phyloP scores from a whole-genome alignment of 2,329 filamentous ascomycete species.

The Metarhizium brunneum region DNA sequence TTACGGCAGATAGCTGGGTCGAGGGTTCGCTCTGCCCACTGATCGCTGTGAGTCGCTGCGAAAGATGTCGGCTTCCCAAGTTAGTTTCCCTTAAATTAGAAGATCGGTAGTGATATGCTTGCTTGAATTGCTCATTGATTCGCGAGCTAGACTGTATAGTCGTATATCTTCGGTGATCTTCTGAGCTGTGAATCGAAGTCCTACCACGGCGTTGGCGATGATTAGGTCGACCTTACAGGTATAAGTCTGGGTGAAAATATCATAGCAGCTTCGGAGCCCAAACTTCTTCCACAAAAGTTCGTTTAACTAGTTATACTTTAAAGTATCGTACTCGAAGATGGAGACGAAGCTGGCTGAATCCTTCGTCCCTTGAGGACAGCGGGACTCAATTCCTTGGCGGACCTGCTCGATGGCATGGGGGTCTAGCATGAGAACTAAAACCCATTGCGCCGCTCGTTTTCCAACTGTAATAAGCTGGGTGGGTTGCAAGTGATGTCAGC shows the following conservation, averaged over 20 bases:
- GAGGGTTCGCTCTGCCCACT: constrained; percentile 58
- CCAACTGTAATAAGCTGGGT: constrained; percentile 29
- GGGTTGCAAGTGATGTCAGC: constrained; percentile 47
- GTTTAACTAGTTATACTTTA: constrained; percentile 45
- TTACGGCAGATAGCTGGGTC: constrained; percentile 36
- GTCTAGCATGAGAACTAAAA: constrained; percentile 56
- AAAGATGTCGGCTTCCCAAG: constrained; percentile 11
- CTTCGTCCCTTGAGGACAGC: constrained; percentile 60
- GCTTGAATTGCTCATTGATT: constrained; percentile 74
- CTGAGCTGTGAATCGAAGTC: constrained; percentile 64
- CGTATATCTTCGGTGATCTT: constrained; percentile 68
- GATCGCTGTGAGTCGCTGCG: constrained; percentile 19
- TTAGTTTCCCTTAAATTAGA: neutral
- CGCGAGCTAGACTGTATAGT: constrained; percentile 43
- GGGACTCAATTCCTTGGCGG: constrained; percentile 61
- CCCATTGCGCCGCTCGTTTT: constrained; percentile 51
- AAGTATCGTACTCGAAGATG: constrained; percentile 33
- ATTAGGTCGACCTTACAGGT: constrained; percentile 74
- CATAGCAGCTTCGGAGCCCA: constrained; percentile 41
- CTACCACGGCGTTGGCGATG: constrained; percentile 71
- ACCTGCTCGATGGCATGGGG: constrained; percentile 63
- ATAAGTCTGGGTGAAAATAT: constrained; percentile 57
- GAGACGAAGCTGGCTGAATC: constrained; percentile 62
- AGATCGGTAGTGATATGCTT: no score
- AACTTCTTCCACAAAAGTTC: constrained; percentile 44